Evolutionary conservation across 345 rosid genomes (phyloP).

Genomic region (Streptanthus diversifolius): DNA sequence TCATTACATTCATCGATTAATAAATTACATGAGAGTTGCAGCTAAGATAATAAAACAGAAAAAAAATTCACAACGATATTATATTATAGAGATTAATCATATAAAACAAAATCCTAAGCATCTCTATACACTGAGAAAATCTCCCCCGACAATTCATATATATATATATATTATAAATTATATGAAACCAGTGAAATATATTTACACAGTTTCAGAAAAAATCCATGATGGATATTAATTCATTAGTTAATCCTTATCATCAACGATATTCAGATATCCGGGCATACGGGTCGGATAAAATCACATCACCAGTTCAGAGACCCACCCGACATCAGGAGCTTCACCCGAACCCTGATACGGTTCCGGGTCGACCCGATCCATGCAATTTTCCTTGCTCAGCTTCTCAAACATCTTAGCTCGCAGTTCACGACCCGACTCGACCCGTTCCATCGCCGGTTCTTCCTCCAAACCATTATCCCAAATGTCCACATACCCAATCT

Average conservation of each 20-base stretch:
- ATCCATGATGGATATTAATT: neutral
- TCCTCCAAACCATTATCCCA: slow-evolving; percentile 58
- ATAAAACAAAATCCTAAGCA: neutral
- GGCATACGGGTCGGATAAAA: neutral
- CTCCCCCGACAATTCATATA: neutral
- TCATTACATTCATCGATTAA: slow-evolving; percentile 14
- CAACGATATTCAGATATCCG: neutral
- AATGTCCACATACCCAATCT: slow-evolving; percentile 35
- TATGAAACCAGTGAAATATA: slow-evolving; percentile 19
- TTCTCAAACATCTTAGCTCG: slow-evolving; percentile 65
- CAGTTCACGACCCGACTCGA: slow-evolving; percentile 77
- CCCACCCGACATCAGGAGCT: slow-evolving; percentile 69
- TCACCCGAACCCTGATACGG: slow-evolving; percentile 12
- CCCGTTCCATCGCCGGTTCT: slow-evolving; percentile 77
- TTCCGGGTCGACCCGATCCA: slow-evolving; percentile 28
- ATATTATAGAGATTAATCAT: neutral
- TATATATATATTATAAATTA: neutral
- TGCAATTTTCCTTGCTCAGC: slow-evolving; percentile 57
- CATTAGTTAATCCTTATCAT: neutral
- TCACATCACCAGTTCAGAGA: slow-evolving; percentile 64
- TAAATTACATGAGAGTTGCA: slow-evolving; percentile 12
- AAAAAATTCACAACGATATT: neutral
- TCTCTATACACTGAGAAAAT: slow-evolving; percentile 2
- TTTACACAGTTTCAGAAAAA: slow-evolving; percentile 4
- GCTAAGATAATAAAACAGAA: neutral